Evolutionary conservation across 176 grass and related monocot species (phyloP).

Genomic region (Olyra latifolia): DNA sequence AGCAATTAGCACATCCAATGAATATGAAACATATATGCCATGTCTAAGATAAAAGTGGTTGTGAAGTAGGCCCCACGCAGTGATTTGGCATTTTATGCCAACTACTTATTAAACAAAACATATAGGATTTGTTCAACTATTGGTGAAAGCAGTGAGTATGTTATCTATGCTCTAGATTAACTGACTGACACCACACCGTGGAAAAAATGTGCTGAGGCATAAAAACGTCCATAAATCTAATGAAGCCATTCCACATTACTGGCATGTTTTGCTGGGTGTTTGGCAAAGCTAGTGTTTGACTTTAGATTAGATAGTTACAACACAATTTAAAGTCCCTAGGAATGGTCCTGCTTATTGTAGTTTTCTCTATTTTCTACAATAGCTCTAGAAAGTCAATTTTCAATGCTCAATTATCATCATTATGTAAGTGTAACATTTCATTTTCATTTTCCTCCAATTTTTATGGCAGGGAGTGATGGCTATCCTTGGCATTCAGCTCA

Average conservation of each 20-base stretch:
- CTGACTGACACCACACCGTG: neutral
- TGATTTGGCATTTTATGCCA: neutral
- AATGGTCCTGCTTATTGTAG: slow-evolving; percentile 25
- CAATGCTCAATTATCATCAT: neutral
- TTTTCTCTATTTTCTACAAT: slow-evolving; percentile 7
- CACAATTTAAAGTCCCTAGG: slow-evolving; percentile 1
- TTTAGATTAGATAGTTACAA: slow-evolving; percentile 7
- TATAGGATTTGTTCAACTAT: slow-evolving; percentile 1
- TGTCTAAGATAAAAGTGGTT: slow-evolving; percentile 14
- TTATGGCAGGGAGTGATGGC: slow-evolving; percentile 92
- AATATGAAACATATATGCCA: neutral
- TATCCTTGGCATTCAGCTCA: slow-evolving; percentile 89
- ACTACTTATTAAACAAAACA: slow-evolving; percentile 14
- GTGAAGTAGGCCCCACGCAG: neutral
- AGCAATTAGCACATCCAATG: neutral
- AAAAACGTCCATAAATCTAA: slow-evolving; percentile 21
- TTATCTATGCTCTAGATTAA: neutral
- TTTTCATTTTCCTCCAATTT: slow-evolving; percentile 14
- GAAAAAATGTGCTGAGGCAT: neutral
- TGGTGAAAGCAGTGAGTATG: slow-evolving; percentile 20
- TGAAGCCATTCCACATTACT: slow-evolving; percentile 1
- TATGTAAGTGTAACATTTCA: neutral
- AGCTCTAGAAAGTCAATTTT: slow-evolving; percentile 8
- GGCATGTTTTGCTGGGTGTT: neutral
- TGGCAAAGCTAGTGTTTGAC: neutral